Evolutionary conservation across 1,139 yeast species (phyloP), one percentile per base, ranked within the genome.

Genomic region (Debaryomyces sp.): DNA sequence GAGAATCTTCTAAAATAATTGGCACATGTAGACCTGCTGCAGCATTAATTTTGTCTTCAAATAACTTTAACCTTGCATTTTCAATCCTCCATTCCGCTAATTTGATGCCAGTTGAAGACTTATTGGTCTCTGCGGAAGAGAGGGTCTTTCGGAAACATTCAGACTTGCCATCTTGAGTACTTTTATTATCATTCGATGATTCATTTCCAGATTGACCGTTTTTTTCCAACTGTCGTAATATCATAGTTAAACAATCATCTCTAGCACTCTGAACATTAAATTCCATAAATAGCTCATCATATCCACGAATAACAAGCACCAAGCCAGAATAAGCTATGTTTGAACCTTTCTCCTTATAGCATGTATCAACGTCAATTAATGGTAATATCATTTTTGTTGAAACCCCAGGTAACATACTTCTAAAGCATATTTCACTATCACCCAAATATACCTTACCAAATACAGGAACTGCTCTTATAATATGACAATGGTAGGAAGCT

Each of bases 381-480:
- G 98, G 98, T 13, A 92, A 65, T n/a, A 90, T 82, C 96, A 92
- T 89, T 52, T 81, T 81, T 1, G 96, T 87, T 36, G 81, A 78
- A 0, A 87, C 79, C 0, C 96, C 96, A 0, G 96, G 96, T 5
- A 90, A 62, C 41, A 89, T 71, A 46, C 96, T 86, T 51, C 96
- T 74, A 66, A 88, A 92, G 54, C 97, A 91, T 15, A 92, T 62
- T 52, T 78, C 82, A 33, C 75, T 75, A 23, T 77, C 73, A 1
- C 96, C 89, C 15, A 92, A 61, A 59, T 90, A 90, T 3, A 92
- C 61, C 61, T 89, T 89, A 3, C 98, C 98, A 66, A 88, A 89
- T 4, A 86, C 73, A 0, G 97, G 96, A 15, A 89, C 67, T 2
- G 87, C 80, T 54, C 87, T 80, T 52, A 81, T 84, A 26, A 91